Conservation (phyloP, 129 eudicot genomes). For the Apium graveolens region DNA sequence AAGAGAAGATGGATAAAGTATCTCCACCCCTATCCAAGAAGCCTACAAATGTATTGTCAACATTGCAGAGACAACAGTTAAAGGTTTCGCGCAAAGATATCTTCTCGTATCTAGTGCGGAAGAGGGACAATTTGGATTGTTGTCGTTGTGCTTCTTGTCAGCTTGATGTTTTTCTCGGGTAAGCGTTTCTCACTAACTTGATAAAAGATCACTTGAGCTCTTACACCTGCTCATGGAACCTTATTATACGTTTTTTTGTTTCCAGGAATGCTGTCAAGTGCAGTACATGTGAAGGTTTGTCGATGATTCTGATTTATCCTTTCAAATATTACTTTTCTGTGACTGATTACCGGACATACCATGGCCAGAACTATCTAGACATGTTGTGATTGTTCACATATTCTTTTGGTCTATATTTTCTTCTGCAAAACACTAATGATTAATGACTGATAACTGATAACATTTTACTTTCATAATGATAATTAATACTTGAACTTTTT, state of each 20-base stretch:
- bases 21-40: conserved; percentile 19
- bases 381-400: background rate
- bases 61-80: conserved; percentile 40
- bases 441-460: background rate
- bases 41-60: conserved; percentile 22
- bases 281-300: conserved; percentile 75
- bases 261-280: conserved; percentile 75
- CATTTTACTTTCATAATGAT: background rate
- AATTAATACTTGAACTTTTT: background rate
- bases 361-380: background rate
- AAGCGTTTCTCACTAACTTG: conserved; percentile 9
- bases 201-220: background rate
- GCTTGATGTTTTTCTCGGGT: conserved; percentile 59
- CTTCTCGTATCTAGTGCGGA: conserved; percentile 44
- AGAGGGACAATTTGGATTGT: conserved; percentile 40
- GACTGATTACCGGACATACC: background rate
- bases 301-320: background rate
- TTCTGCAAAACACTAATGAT: background rate
- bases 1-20: conserved; percentile 29
- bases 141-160: conserved; percentile 64
- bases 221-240: conserved; percentile 5
- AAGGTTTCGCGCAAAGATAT: conserved; percentile 58
- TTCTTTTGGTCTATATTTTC: background rate
- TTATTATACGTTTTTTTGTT: conserved; percentile 16
- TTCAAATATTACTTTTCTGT: background rate